phyloP scores from a whole-genome alignment of 148 eudicot species.

The Amaranthus cruentus region DNA sequence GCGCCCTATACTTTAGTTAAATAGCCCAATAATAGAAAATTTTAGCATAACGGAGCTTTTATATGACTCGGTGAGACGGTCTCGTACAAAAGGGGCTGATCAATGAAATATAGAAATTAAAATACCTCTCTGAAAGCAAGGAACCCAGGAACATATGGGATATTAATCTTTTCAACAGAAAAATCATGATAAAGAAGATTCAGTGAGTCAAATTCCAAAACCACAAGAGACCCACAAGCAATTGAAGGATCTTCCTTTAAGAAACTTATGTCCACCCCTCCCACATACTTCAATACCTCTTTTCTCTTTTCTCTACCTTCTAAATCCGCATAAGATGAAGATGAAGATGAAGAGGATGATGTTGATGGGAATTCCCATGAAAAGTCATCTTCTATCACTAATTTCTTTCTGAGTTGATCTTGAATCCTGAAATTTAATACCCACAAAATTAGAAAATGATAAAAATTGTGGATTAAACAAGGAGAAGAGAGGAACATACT shows the following conservation, averaged over 20 bases:
- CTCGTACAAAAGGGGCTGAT: no score
- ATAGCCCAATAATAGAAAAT: no score
- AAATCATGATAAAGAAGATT: slow-evolving; percentile 68
- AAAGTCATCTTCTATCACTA: slow-evolving; percentile 29
- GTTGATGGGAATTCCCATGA: slow-evolving; percentile 28
- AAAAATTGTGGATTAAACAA: not conserved
- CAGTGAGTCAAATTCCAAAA: slow-evolving; percentile 49
- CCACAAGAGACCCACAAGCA: slow-evolving; percentile 84
- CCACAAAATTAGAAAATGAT: not conserved
- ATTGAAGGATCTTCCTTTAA: slow-evolving; percentile 60
- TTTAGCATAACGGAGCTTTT: no score
- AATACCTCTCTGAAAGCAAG: slow-evolving; percentile 91
- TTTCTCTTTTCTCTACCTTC: slow-evolving; percentile 16
- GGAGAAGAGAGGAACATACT: slow-evolving; percentile 18
- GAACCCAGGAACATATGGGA: slow-evolving; percentile 89
- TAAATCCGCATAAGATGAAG: not conserved
- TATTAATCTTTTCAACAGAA: slow-evolving; percentile 34
- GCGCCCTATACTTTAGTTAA: no score
- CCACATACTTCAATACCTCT: slow-evolving; percentile 61
- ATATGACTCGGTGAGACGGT: no score
- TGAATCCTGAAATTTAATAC: slow-evolving; percentile 38
- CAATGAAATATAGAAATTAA: not conserved
- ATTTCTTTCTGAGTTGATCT: slow-evolving; percentile 25
- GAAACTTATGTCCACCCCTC: slow-evolving; percentile 94
- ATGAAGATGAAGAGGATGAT: not conserved